These are phyloP conservation scores for Scutellaria baicalensis DNA, from an alignment of 257 asterid species.

Conservation along the genomic window DNA sequence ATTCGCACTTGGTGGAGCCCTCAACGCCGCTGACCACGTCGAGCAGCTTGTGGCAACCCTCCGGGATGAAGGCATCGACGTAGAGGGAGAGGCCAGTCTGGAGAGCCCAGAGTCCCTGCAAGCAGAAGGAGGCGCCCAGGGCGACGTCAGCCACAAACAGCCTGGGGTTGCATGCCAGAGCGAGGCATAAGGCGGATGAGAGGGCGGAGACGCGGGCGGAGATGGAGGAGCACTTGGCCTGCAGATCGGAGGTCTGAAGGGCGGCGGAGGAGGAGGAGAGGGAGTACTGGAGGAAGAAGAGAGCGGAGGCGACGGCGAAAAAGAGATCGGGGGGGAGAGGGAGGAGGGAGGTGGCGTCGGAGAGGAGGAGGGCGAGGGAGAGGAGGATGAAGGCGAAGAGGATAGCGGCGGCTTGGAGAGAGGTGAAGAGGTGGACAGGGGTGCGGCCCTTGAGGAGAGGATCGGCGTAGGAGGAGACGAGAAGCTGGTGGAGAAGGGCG, in stretches of 20 bases:
- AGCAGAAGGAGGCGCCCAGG: conserved; percentile 53
- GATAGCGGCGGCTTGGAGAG: conserved; percentile 65
- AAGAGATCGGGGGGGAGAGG: conserved; percentile 64
- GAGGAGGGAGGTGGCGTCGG: conserved; percentile 60
- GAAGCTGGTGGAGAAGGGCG: conserved; percentile 47
- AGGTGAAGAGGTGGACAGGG: conserved; percentile 70
- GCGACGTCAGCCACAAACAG: conserved; percentile 55
- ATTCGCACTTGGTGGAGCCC: conserved; percentile 88
- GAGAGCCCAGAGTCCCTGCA: conserved; percentile 86
- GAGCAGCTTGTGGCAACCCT: conserved; percentile 88
- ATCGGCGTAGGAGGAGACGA: conserved; percentile 61
- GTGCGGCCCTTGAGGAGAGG: conserved; percentile 82
- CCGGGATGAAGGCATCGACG: conserved; percentile 83
- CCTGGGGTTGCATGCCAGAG: conserved; percentile 48
- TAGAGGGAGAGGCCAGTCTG: conserved; percentile 83
- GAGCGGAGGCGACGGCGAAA: conserved; percentile 52
- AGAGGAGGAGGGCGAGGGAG: conserved; percentile 41
- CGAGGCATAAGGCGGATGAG: conserved; percentile 38
- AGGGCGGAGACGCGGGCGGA: conserved; percentile 54
- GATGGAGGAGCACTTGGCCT: conserved; percentile 58
- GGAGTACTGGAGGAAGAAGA: conserved; percentile 60
- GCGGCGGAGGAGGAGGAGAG: conserved; percentile 51
- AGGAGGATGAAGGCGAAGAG: conserved; percentile 61
- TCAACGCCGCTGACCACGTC: conserved; percentile 87
- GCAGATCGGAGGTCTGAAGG: conserved; percentile 79